Evolutionary conservation across 2,329 filamentous ascomycete species (phyloP).

Genomic region (Aspergillus phoenicis): DNA sequence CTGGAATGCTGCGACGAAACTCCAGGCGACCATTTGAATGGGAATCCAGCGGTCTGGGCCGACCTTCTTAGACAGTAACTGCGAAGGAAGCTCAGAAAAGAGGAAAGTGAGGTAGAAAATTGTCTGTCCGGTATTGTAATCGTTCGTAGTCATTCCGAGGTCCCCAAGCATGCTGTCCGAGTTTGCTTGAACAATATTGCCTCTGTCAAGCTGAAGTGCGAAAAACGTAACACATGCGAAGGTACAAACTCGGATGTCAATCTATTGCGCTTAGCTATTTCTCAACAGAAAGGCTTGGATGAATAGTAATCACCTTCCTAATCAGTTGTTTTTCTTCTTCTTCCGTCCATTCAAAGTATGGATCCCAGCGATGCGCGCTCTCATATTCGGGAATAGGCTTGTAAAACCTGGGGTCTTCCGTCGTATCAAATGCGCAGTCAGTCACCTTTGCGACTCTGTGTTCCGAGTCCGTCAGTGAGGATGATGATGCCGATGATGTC

Average conservation of each 20-base stretch:
- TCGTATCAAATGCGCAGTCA: constrained; percentile 39
- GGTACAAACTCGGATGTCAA: constrained; percentile 46
- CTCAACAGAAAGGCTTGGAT: not conserved
- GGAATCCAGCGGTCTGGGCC: constrained; percentile 65
- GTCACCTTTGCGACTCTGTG: constrained; percentile 10
- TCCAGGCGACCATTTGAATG: constrained; percentile 60
- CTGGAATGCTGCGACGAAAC: constrained; percentile 55
- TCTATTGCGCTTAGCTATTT: constrained; percentile 28
- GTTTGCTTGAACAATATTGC: constrained; percentile 63
- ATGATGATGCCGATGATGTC: constrained; percentile 19
- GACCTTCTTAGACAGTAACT: constrained; percentile 61
- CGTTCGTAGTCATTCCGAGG: constrained; percentile 52
- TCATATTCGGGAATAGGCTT: constrained; percentile 49
- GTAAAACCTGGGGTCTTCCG: constrained; percentile 40
- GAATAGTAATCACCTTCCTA: constrained; percentile 34
- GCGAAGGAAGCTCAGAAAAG: constrained; percentile 61
- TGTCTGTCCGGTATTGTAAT: constrained; percentile 49
- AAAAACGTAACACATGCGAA: constrained; percentile 64
- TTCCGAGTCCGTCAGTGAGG: constrained; percentile 11
- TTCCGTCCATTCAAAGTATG: constrained; percentile 48
- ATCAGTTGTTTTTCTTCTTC: constrained; percentile 47
- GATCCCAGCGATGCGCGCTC: constrained; percentile 53
- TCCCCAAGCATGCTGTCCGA: constrained; percentile 62
- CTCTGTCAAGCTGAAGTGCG: constrained; percentile 64
- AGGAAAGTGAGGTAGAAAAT: constrained; percentile 42